Evolutionary conservation across 805 yeast species (phyloP).

Genomic region (Saccharomycopsis selenospora): DNA sequence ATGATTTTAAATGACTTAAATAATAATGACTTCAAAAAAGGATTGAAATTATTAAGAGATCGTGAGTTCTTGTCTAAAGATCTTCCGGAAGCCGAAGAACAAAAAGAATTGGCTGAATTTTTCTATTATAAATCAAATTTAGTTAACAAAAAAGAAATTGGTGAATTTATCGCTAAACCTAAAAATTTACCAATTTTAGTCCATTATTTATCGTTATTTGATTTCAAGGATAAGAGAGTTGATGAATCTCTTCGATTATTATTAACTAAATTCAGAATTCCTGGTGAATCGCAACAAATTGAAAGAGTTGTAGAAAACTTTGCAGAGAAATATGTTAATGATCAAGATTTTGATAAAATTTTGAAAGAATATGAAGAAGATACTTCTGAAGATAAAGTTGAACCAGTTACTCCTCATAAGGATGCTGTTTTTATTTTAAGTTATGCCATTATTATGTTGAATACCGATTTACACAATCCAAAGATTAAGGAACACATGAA

Average conservation of each 20-base stretch:
- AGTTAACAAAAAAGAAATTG: slow-evolving; percentile 79
- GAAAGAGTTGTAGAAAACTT: slow-evolving; percentile 86
- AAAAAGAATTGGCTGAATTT: slow-evolving; percentile 62
- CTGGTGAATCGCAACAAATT: slow-evolving; percentile 97
- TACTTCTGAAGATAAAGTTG: slow-evolving; percentile 15
- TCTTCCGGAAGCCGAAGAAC: slow-evolving; percentile 3
- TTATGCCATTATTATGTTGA: slow-evolving; percentile 87
- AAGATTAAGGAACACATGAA: slow-evolving; percentile 90
- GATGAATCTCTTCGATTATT: slow-evolving; percentile 88
- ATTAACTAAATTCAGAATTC: slow-evolving; percentile 78
- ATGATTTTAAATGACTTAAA: slow-evolving; percentile 71
- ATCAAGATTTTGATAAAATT: slow-evolving; percentile 37
- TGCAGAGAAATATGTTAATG: slow-evolving; percentile 68
- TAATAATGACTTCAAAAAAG: slow-evolving; percentile 33
- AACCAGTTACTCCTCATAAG: slow-evolving; percentile 59
- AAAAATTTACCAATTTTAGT: slow-evolving; percentile 50
- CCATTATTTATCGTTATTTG: slow-evolving; percentile 62
- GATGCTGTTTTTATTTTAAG: slow-evolving; percentile 88
- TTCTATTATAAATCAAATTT: slow-evolving; percentile 73
- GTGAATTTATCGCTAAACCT: slow-evolving; percentile 79
- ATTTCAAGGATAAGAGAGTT: slow-evolving; percentile 70
- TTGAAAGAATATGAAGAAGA: slow-evolving; percentile 22
- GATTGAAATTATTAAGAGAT: slow-evolving; percentile 13
- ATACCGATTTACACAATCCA: slow-evolving; percentile 90
- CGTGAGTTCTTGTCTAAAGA: slow-evolving; percentile 4